Conservation (phyloP, 768 basidiomycete species). For the Amyloporia xantha region DNA sequence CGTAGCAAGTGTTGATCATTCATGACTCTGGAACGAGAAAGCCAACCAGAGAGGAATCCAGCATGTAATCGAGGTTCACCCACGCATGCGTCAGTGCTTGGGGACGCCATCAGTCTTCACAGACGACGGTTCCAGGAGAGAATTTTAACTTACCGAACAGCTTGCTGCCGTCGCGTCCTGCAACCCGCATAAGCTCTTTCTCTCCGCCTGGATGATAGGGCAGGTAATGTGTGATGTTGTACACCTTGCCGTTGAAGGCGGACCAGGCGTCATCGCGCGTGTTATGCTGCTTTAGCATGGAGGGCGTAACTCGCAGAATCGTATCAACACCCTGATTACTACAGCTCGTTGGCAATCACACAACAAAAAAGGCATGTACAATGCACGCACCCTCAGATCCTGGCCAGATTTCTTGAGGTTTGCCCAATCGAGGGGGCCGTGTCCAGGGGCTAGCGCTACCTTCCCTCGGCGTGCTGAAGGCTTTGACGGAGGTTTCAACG, state of each 20-base stretch:
- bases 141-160: constrained; percentile 67
- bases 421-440: constrained; percentile 93
- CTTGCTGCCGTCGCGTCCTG: constrained; percentile 91
- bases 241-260: constrained; percentile 87
- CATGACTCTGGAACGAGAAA: constrained; percentile 68
- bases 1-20: background rate
- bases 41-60: constrained; percentile 89
- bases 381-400: constrained; percentile 61
- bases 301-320: constrained; percentile 65
- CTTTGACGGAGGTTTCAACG: constrained; percentile 51
- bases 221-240: constrained; percentile 92
- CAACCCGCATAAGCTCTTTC: constrained; percentile 89
- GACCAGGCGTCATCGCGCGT: constrained; percentile 89
- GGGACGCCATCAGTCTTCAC: background rate
- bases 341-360: background rate
- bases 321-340: constrained; percentile 58
- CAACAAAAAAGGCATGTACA: constrained; percentile 1
- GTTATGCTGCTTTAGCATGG: constrained; percentile 74
- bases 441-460: constrained; percentile 87
- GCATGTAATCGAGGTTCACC: constrained; percentile 96
- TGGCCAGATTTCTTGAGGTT: constrained; percentile 73
- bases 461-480: constrained; percentile 60
- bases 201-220: constrained; percentile 93
- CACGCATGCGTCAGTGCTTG: constrained; percentile 88
- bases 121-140: background rate